Evolutionary conservation across 768 basidiomycete species (phyloP).

Genomic region (Agaricus sinodeliciosus): DNA sequence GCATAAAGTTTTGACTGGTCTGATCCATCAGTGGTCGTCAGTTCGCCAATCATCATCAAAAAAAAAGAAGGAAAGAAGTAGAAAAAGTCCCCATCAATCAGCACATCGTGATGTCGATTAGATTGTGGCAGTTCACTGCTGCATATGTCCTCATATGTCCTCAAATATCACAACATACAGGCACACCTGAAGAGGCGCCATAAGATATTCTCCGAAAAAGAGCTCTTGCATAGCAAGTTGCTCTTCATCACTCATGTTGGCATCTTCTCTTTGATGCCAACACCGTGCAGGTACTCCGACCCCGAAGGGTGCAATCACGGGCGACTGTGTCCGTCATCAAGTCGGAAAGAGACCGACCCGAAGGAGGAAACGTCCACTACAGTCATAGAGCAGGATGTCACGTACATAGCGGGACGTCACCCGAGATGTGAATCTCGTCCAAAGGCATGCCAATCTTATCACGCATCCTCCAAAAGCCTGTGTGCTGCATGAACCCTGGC

Average conservation of each 20-base stretch:
- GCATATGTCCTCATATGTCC: no score
- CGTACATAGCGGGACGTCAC: slow-evolving; percentile 71
- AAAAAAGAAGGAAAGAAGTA: neutral
- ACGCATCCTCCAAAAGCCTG: slow-evolving; percentile 71
- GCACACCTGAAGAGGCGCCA: no score
- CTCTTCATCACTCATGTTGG: neutral
- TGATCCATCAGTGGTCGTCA: slow-evolving; percentile 17
- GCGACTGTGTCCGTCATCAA: neutral
- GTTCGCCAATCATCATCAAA: slow-evolving; percentile 4
- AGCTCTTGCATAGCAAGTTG: no score
- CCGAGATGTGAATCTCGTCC: slow-evolving; percentile 65
- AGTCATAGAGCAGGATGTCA: slow-evolving; percentile 8
- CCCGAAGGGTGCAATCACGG: neutral
- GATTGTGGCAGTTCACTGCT: no score
- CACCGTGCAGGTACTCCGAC: neutral
- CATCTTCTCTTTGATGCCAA: slow-evolving; percentile 4
- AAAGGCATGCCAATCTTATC: slow-evolving; percentile 72
- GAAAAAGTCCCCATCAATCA: slow-evolving; percentile 2
- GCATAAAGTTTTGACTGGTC: slow-evolving; percentile 56
- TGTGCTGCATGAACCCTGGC: neutral
- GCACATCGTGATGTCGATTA: neutral
- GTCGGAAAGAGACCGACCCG: neutral
- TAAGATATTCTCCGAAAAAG: no score
- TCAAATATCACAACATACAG: no score
- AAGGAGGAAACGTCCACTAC: slow-evolving; percentile 4